Evolutionary conservation across 805 yeast genomes (phyloP), one percentile per base, ranked within the genome.

Genomic region (Kazachstania psychrophila): DNA sequence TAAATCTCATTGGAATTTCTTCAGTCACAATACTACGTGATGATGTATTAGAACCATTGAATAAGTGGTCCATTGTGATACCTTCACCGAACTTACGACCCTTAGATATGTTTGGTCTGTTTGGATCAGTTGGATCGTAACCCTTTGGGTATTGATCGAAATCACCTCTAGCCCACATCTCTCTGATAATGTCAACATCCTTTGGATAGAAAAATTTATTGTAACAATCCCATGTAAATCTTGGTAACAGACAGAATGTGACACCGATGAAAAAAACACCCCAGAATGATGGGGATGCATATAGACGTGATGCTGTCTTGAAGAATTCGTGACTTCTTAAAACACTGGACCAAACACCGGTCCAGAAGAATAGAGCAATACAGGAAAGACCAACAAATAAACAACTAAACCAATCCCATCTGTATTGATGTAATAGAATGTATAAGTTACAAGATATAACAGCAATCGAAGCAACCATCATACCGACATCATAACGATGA

Each of bases 121-220:
- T 61, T 22, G 88, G 85, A 58, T 81, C 88, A 2, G 94, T 81
- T 30, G 94, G 94, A 55, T 82, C 94, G 53, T 79, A 82, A 37
- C 72, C 69, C 9, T 55, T 61, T 9, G 87, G 87, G 52, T 77
- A 81, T 25, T 69, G 74, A 40, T 66, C 75, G 48, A 72, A 82
- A 46, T 78, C 81, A 32, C 92, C 92, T 37, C 69, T 65, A 18
- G 59, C 58, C 46, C 75, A 77, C 59, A 83, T 71, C 58, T 83
- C 92, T 49, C 92, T 63, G 37, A 83, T 69, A 44, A 83, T 77
- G 48, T 82, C 89, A 41, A 77, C 61, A 58, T 83, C 92, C 39
- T 64, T 68, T 22, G 92, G 94, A 45, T 52, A 61, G 47, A 62
- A 72, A 23, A 75, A 52, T 41, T 71, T 73, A 43, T 64, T 69